Percentiles rank a stretch among this genome's conserved stretches.
Evolutionary conservation across 805 yeast species (phyloP).

Genomic region (Saccharomycopsis selenospora): DNA sequence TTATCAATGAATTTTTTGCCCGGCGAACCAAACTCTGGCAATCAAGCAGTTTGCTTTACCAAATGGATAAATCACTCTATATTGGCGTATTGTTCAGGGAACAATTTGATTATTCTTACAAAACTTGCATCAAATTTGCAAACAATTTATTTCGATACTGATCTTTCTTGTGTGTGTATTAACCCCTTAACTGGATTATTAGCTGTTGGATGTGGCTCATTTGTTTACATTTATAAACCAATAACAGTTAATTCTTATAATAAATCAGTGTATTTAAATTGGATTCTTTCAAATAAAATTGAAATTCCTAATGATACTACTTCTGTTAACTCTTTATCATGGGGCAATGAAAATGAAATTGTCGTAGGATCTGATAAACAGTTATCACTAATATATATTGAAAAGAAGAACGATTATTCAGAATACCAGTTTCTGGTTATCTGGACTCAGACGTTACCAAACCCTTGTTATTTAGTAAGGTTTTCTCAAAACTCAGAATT

Average conservation of each 20-base stretch:
- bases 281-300: conserved; percentile 35
- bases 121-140: conserved; percentile 53
- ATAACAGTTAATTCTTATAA: conserved; percentile 22
- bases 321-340: conserved; percentile 37
- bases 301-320: conserved; percentile 29
- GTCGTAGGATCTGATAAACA: conserved; percentile 48
- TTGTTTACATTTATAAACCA: conserved; percentile 49
- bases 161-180: conserved; percentile 60
- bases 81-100: conserved; percentile 74
- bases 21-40: conserved; percentile 20
- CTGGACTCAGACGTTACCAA: conserved; percentile 46
- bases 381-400: conserved; percentile 46
- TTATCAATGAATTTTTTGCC: conserved; percentile 21
- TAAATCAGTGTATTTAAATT: conserved; percentile 33
- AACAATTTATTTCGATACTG: conserved; percentile 63
- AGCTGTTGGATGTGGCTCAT: conserved; percentile 41
- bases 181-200: conserved; percentile 53
- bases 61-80: conserved; percentile 19
- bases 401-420: conserved; percentile 36
- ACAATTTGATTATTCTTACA: conserved; percentile 64
- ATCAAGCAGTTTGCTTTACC: conserved; percentile 12
- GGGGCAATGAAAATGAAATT: conserved; percentile 53
- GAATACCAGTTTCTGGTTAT: conserved; percentile 27
- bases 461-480: conserved; percentile 48
- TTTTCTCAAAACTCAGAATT: conserved; percentile 63